A percentile compares a stretch with the other conserved stretches of the same genome.
Evolutionary conservation across 352 stramenopile species (phyloP).

Genomic region (Phytopythium mirpurense): DNA sequence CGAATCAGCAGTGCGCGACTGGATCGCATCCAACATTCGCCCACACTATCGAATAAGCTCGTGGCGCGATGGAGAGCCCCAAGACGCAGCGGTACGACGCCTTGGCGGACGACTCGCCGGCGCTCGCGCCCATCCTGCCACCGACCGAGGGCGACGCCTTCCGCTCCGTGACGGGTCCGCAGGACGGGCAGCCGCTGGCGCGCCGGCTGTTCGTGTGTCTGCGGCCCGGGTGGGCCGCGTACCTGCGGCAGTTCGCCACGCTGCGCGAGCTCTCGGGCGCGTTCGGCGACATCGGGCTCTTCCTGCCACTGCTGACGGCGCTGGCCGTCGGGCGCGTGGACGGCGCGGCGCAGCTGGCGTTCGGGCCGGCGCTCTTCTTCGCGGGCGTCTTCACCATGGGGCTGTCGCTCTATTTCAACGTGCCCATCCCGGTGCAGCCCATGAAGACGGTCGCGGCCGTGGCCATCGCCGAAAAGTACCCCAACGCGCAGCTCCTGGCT

Average conservation of each 20-base stretch:
- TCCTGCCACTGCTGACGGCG: constrained; percentile 92
- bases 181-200: constrained; percentile 33
- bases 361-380: constrained; percentile 90
- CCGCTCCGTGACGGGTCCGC: constrained; percentile 38
- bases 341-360: constrained; percentile 71
- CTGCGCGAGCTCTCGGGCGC: constrained; percentile 84
- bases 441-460: constrained; percentile 94
- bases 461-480: constrained; percentile 79
- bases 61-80: constrained; percentile 7
- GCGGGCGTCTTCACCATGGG: constrained; percentile 85
- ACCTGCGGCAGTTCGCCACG: constrained; percentile 64
- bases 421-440: constrained; percentile 94
- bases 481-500: constrained; percentile 73
- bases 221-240: constrained; percentile 44
- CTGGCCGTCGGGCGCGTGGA: constrained; percentile 73
- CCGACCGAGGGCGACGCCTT: constrained; percentile 14
- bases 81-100: constrained; percentile 8
- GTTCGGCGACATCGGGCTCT: constrained; percentile 92
- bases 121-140: constrained; percentile 28
- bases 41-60: too few relatives aligned
- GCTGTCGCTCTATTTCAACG: constrained; percentile 82
- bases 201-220: constrained; percentile 53
- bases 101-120: constrained; percentile 5
- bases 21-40: too few relatives aligned
- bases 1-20: too few relatives aligned